Conservation (phyloP, 352 stramenopile genomes). For the Phytophthora fragariaefolia region DNA sequence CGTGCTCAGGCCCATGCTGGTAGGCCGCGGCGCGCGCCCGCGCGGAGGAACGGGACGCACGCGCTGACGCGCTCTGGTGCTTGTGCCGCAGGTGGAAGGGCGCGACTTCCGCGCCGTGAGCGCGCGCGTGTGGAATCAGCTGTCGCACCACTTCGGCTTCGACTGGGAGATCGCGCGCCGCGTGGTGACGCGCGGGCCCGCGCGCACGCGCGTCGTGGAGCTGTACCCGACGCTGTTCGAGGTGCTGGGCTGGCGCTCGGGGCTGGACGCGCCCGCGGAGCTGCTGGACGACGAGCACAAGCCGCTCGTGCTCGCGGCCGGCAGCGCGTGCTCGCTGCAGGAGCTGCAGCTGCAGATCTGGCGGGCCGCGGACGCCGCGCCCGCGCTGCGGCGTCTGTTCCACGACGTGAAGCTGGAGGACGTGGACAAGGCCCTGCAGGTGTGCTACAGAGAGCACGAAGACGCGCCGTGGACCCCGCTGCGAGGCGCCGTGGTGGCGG, state of each 20-base stretch:
- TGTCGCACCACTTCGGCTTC: conserved; percentile 66
- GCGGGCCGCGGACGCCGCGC: conserved; percentile 33
- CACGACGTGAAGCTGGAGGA: conserved; percentile 40
- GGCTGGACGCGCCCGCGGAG: conserved; percentile 31
- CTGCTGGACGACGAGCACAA: conserved; percentile 43
- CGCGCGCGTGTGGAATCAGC: conserved; percentile 69
- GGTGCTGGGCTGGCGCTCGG: conserved; percentile 43
- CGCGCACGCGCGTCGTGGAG: conserved; percentile 66
- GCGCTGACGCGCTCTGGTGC: neutral
- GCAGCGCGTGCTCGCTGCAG: conserved; percentile 42
- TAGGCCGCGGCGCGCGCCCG: too few relatives aligned
- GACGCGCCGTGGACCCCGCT: conserved; percentile 52
- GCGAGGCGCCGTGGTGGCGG: conserved; percentile 30
- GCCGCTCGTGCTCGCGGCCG: conserved; percentile 53
- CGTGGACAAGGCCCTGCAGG: conserved; percentile 43
- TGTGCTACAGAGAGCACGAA: conserved; percentile 57
- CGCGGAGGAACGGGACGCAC: too few relatives aligned
- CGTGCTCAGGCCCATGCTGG: conserved; percentile 67
- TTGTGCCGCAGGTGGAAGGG: conserved; percentile 52
- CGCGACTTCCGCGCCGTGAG: conserved; percentile 74
- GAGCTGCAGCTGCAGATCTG: conserved; percentile 60
- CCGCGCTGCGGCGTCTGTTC: conserved; percentile 46
- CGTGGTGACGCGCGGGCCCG: conserved; percentile 55
- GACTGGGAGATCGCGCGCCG: conserved; percentile 77
- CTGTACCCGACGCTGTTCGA: conserved; percentile 79